Evolutionary conservation across 2,329 filamentous ascomycete genomes (phyloP).

Genomic region (Coniochaeta sp.): DNA sequence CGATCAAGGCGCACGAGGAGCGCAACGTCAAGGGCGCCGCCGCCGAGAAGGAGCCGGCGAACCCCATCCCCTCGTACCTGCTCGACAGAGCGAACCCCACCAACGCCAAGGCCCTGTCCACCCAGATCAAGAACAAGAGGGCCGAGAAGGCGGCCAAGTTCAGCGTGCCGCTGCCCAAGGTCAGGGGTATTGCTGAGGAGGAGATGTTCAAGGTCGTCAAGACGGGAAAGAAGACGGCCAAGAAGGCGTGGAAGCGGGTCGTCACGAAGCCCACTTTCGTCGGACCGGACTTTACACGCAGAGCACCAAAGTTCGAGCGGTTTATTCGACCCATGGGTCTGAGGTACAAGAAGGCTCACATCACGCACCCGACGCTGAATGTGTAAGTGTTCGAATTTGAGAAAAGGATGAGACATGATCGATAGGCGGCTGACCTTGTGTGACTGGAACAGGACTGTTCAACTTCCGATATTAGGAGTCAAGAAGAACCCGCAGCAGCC

Average conservation of each 20-base stretch:
- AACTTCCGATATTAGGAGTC: constrained; percentile 67
- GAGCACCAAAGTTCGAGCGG: constrained; percentile 71
- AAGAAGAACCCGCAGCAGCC: constrained; percentile 66
- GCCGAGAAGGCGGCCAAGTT: constrained; percentile 92
- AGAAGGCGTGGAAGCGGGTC: constrained; percentile 56
- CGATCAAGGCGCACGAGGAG: constrained; percentile 91
- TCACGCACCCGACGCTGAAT: constrained; percentile 32
- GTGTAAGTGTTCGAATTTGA: constrained; percentile 11
- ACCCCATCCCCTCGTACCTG: constrained; percentile 85
- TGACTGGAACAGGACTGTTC: constrained; percentile 52
- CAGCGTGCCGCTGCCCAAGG: constrained; percentile 85
- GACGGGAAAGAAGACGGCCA: constrained; percentile 88
- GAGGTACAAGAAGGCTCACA: constrained; percentile 71
- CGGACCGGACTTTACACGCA: constrained; percentile 78
- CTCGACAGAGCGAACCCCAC: constrained; percentile 64
- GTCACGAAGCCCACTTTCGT: constrained; percentile 84
- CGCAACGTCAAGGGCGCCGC: constrained; percentile 84
- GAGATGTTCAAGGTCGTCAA: constrained; percentile 92
- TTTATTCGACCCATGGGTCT: constrained; percentile 73
- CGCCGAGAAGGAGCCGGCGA: constrained; percentile 68
- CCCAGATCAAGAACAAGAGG: constrained; percentile 92
- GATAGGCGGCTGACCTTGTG: constrained; percentile 23
- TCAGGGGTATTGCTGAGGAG: constrained; percentile 87
- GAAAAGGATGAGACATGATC: not conserved
- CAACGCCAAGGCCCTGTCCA: constrained; percentile 38